phyloP scores from a whole-genome alignment of 768 basidiomycete genomes.

The Crucibulum laeve region DNA sequence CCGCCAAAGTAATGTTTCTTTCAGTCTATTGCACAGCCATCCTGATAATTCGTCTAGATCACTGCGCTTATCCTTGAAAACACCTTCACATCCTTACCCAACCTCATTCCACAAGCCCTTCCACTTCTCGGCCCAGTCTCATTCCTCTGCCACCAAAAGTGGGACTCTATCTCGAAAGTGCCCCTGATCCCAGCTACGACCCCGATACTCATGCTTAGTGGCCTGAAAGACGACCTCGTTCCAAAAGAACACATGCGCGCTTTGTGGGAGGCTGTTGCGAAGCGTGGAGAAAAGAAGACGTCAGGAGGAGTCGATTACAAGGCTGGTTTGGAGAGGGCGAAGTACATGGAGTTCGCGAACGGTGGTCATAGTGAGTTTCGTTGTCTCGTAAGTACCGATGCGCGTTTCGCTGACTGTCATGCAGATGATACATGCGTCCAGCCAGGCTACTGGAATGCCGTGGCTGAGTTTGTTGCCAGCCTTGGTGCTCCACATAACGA shows the following conservation, averaged over 20 bases:
- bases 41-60: slow-evolving; percentile 40
- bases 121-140: slow-evolving; percentile 71
- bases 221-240: slow-evolving; percentile 67
- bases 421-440: slow-evolving; percentile 22
- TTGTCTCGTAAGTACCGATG: slow-evolving; percentile 3
- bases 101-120: slow-evolving; percentile 75
- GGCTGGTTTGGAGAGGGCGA: slow-evolving; percentile 48
- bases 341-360: slow-evolving; percentile 49
- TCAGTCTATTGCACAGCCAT: slow-evolving; percentile 1
- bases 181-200: slow-evolving; percentile 55
- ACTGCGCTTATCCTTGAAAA: slow-evolving; percentile 85
- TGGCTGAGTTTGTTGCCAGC: slow-evolving; percentile 19
- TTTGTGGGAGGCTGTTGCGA: slow-evolving; percentile 61
- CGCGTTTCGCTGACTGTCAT: neutral
- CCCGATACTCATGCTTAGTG: slow-evolving; percentile 83
- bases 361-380: slow-evolving; percentile 49
- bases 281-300: slow-evolving; percentile 43
- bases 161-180: slow-evolving; percentile 74
- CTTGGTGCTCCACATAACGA: slow-evolving; percentile 1
- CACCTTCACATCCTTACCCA: slow-evolving; percentile 83
- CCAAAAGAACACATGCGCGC: slow-evolving; percentile 73
- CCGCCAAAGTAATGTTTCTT: slow-evolving; percentile 47
- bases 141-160: slow-evolving; percentile 83
- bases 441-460: slow-evolving; percentile 20
- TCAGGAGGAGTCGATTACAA: slow-evolving; percentile 34